phyloP scores from a whole-genome alignment of 2,329 filamentous ascomycete species.

The Exophiala xenobiotica region DNA sequence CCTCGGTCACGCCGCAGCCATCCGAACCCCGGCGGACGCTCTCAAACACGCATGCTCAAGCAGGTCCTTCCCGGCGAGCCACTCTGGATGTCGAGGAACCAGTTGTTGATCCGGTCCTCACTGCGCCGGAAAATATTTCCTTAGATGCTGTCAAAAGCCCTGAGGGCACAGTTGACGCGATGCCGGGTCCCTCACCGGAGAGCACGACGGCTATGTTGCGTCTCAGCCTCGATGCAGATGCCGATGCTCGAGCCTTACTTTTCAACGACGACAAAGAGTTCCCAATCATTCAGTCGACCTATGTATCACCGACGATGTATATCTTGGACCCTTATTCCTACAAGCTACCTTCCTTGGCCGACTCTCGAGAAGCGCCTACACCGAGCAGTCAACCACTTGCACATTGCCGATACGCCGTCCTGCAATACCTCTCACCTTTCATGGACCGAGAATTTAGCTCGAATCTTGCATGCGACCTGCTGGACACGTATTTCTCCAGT shows the following conservation, averaged over 20 bases:
- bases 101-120: too few species aligned
- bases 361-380: constrained; percentile 21
- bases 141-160: constrained; percentile 6
- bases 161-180: not conserved
- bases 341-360: constrained; percentile 24
- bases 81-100: constrained; percentile 3
- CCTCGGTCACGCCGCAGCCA: constrained; percentile 2
- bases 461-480: constrained; percentile 46
- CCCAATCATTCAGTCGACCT: constrained; percentile 20
- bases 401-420: constrained; percentile 21
- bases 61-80: not conserved
- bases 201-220: constrained; percentile 15
- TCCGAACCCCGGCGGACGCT: not conserved
- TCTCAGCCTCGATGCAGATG: constrained; percentile 8
- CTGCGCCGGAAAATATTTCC: not conserved
- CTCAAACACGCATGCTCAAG: not conserved
- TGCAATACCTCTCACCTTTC: constrained; percentile 25
- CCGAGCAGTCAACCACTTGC: constrained; percentile 19
- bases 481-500: constrained; percentile 51
- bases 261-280: constrained; percentile 20
- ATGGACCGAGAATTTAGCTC: constrained; percentile 23
- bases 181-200: constrained; percentile 13
- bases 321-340: constrained; percentile 27
- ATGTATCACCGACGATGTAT: constrained; percentile 25
- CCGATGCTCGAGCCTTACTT: constrained; percentile 6